phyloP scores from a whole-genome alignment of 345 rosid genomes.

The Kandelia obovata region DNA sequence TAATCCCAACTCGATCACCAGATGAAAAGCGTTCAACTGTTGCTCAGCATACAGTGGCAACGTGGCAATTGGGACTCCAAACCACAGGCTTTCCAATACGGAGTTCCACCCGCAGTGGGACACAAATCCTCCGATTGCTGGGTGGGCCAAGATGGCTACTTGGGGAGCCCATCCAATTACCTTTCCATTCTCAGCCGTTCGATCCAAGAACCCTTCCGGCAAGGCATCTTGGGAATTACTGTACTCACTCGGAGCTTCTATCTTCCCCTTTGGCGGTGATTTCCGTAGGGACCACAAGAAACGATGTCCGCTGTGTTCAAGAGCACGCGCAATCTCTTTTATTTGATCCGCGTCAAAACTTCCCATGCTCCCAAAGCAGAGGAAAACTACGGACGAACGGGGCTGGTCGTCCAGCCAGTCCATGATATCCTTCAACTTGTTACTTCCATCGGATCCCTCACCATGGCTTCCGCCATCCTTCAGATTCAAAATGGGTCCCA shows the following conservation, averaged over 20 bases:
- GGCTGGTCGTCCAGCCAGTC: slow-evolving; percentile 24
- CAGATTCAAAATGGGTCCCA: slow-evolving; percentile 4
- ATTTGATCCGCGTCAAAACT: slow-evolving; percentile 10
- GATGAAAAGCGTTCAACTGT: slow-evolving; percentile 2
- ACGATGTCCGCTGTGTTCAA: too few species aligned
- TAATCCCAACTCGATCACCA: slow-evolving; percentile 8
- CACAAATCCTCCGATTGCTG: slow-evolving; percentile 15
- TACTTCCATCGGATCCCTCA: neutral
- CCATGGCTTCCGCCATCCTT: neutral
- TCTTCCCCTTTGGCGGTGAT: neutral
- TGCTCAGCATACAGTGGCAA: slow-evolving; percentile 17
- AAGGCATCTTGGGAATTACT: neutral
- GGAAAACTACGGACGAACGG: slow-evolving; percentile 3
- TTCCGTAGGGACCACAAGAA: neutral
- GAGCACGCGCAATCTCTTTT: slow-evolving; percentile 3
- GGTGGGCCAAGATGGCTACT: slow-evolving; percentile 11
- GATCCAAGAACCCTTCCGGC: slow-evolving; percentile 15
- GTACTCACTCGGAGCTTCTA: neutral
- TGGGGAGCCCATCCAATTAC: slow-evolving; percentile 18
- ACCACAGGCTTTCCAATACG: slow-evolving; percentile 5
- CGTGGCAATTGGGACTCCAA: slow-evolving; percentile 12
- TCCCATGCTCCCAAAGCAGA: slow-evolving; percentile 21
- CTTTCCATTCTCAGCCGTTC: slow-evolving; percentile 4
- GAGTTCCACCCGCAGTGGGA: slow-evolving; percentile 24
- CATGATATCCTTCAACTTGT: neutral